Evolutionary conservation across 208 protist species (phyloP), one percentile per base, ranked within the genome.

Genomic region (Leishmania arabica): DNA sequence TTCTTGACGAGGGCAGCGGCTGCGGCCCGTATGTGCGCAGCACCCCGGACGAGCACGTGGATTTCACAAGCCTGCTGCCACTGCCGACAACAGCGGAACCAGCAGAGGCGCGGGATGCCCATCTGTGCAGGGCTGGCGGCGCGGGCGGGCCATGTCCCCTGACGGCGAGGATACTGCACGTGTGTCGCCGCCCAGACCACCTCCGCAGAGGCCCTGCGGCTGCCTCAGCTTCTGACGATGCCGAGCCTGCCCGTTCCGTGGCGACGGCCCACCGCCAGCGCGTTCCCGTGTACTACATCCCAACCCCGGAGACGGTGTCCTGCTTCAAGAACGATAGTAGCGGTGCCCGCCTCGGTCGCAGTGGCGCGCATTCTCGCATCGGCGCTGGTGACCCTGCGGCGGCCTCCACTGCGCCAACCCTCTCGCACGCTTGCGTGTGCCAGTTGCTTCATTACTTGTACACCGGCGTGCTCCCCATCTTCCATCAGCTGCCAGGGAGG

Each of bases 401-500:
- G 45, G 62, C n/a, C 8, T 21, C 19, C 8, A 21, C 49, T 13
- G 5, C 49, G 31, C 81, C 81, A 31, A 69, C 42, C 19, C 58
- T 80, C 19, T 77, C 81, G 34, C 56, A 64, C 4, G 45, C 51
- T 17, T 49, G 75, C 40, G 75, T 84, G 31, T 71, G 75, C 37
- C 81, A 84, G 81, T 58, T 84, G 13, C 15, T 84, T 8, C 81
- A 80, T 49, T 84, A 80, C 69, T 68, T 84, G n/a, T 71, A 84
- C 75, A 84, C 81, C 0, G 81, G 81, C 27, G 81, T 77, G 8
- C 75, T 84, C 45, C 81, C 81, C 6, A 69, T 84, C 47, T 84
- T 80, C 37, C 49, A 77, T 40, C 72, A 40, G 40, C 7, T 71
- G 62, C 21, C 71, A 24, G n/a, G 9, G 47, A 37, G 27, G n/a